Conservation (phyloP, 768 basidiomycete genomes). For the Porphyrellus cyaneotinctus region DNA sequence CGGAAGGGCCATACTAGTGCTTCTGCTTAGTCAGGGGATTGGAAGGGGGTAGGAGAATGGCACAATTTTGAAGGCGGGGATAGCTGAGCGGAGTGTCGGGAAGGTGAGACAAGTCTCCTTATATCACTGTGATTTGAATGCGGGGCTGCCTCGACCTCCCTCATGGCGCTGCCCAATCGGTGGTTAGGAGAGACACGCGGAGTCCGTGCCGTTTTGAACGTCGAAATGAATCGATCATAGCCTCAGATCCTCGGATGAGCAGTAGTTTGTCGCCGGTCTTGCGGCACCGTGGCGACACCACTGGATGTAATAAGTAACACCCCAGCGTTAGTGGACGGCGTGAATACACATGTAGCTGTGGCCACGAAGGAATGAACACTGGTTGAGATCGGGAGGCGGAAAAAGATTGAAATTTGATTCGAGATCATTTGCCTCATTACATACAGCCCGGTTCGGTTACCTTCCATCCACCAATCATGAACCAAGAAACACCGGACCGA, state of each 20-base stretch:
- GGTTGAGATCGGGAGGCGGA: background rate
- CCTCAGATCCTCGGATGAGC: conserved; percentile 9
- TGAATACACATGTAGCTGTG: background rate
- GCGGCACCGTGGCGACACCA: background rate
- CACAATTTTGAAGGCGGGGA: background rate
- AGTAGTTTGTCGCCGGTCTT: background rate
- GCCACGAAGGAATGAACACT: no score
- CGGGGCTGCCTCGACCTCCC: conserved; percentile 9
- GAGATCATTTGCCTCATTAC: no score
- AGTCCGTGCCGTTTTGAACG: conserved; percentile 13
- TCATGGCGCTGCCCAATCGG: background rate
- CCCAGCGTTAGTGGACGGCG: background rate
- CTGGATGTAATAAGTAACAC: background rate
- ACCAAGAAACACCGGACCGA: no score
- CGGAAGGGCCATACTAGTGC: conserved; percentile 10
- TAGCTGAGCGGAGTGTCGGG: background rate
- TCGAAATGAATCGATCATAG: conserved; percentile 19
- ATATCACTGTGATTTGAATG: conserved; percentile 13
- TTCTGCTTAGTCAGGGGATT: conserved; percentile 1
- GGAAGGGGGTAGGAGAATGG: background rate
- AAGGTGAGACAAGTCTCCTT: conserved; percentile 7
- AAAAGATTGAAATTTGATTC: no score
- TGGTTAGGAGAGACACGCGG: conserved; percentile 16
- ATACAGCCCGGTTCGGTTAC: no score
- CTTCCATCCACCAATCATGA: no score